Percentiles rank a stretch among this genome's conserved stretches.
These are phyloP conservation scores for Apiospora phragmitis DNA, from an alignment of 2,329 filamentous ascomycete species.

Conservation along the genomic window DNA sequence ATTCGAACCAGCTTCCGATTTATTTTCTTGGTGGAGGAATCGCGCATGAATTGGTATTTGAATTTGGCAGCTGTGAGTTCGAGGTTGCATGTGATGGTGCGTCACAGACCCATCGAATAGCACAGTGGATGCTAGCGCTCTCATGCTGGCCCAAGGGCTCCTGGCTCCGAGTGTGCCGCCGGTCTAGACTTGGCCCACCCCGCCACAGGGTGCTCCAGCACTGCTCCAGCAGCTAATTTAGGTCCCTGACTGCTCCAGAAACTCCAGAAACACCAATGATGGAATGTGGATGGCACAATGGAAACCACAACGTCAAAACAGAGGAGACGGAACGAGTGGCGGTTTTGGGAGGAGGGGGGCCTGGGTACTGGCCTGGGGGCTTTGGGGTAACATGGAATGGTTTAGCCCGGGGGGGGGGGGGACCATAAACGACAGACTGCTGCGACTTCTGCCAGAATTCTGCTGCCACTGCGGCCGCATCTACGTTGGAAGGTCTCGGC, in stretches of 20 bases:
- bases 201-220: background rate
- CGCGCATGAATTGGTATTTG: background rate
- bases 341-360: background rate
- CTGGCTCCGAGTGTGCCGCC: background rate
- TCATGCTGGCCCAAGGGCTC: background rate
- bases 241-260: background rate
- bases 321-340: background rate
- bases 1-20: background rate
- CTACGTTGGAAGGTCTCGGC: background rate
- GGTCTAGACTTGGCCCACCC: background rate
- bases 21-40: background rate
- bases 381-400: background rate
- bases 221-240: background rate
- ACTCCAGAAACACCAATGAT: background rate
- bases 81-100: background rate
- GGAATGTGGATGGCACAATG: background rate
- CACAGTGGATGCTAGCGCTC: background rate
- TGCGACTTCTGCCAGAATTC: background rate
- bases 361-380: no score
- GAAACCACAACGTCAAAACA: background rate
- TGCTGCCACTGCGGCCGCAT: background rate
- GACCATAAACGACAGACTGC: background rate
- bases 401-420: background rate
- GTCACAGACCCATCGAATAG: slow-evolving; percentile 6
- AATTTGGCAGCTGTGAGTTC: background rate